These are phyloP conservation scores for Exserohilum turcica DNA, from an alignment of 2,329 filamentous ascomycete genomes.

Conservation along the genomic window DNA sequence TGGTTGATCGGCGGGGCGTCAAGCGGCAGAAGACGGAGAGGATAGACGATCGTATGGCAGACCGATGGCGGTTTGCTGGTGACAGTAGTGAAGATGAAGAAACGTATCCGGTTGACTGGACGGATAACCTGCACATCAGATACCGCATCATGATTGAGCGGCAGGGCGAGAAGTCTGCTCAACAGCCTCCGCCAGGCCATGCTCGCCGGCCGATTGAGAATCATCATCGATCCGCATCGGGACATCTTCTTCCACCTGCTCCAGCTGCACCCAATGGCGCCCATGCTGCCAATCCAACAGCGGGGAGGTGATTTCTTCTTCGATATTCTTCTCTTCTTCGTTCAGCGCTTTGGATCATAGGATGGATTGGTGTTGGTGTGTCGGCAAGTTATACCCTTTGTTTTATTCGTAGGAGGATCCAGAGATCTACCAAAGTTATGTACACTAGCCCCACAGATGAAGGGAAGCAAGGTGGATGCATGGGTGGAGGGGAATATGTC, in stretches of 20 bases:
- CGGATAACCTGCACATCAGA: slow-evolving; percentile 61
- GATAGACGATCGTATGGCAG: slow-evolving; percentile 42
- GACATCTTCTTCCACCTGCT: slow-evolving; percentile 43
- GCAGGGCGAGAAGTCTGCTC: slow-evolving; percentile 48
- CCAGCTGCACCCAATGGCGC: slow-evolving; percentile 26
- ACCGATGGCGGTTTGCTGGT: slow-evolving; percentile 79
- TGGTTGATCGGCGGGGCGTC: slow-evolving; percentile 83
- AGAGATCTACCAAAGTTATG: slow-evolving; percentile 31
- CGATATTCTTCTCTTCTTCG: slow-evolving; percentile 13
- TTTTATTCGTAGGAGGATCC: slow-evolving; percentile 28
- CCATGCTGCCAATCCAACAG: slow-evolving; percentile 10
- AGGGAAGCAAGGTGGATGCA: background rate
- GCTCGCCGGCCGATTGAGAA: slow-evolving; percentile 41
- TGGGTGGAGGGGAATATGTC: slow-evolving; percentile 8
- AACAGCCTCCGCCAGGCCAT: slow-evolving; percentile 31
- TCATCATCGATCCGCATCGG: slow-evolving; percentile 44
- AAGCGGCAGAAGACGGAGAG: slow-evolving; percentile 51
- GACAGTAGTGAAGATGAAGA: slow-evolving; percentile 80
- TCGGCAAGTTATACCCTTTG: slow-evolving; percentile 42
- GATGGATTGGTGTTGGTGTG: slow-evolving; percentile 26
- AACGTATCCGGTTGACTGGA: slow-evolving; percentile 76
- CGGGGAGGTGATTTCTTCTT: slow-evolving; percentile 18
- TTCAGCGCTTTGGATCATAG: slow-evolving; percentile 18
- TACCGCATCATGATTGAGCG: slow-evolving; percentile 59
- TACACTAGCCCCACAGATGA: slow-evolving; percentile 23